Conservation (phyloP, 257 asterid genomes). For the Eucommia ulmoides region DNA sequence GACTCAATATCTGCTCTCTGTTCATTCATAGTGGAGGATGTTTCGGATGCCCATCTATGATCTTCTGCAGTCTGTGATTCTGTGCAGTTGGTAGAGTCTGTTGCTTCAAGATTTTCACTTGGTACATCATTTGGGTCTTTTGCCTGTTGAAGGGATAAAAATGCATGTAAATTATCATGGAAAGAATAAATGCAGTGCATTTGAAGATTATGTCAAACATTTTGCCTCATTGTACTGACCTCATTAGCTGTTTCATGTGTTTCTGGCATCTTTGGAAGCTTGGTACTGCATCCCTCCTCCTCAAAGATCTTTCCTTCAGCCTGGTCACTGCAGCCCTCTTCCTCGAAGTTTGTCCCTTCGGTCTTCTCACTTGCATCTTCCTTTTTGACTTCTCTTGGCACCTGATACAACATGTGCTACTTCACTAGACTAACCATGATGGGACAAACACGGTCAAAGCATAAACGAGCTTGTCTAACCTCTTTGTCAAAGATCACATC, state of each 20-base stretch:
- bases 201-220: not conserved
- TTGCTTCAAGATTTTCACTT: not conserved
- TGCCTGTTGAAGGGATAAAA: not conserved
- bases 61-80: not conserved
- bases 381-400: conserved; percentile 9
- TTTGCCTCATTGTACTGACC: conserved; percentile 7
- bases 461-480: not conserved
- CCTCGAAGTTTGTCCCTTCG: too few relatives aligned
- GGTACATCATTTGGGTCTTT: not conserved
- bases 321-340: too few relatives aligned
- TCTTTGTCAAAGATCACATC: not conserved
- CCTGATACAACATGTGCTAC: conserved; percentile 16
- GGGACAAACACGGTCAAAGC: not conserved
- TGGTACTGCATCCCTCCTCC: conserved; percentile 15
- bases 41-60: not conserved
- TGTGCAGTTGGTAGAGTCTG: not conserved
- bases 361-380: conserved; percentile 7
- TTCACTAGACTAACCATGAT: not conserved
- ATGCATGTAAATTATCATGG: not conserved
- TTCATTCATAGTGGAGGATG: not conserved
- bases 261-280: conserved; percentile 10
- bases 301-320: conserved; percentile 9
- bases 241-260: conserved; percentile 12
- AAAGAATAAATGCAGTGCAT: not conserved
- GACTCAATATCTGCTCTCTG: not conserved